Conservation (phyloP, 331 rosid species). For the Arachis monticola region DNA sequence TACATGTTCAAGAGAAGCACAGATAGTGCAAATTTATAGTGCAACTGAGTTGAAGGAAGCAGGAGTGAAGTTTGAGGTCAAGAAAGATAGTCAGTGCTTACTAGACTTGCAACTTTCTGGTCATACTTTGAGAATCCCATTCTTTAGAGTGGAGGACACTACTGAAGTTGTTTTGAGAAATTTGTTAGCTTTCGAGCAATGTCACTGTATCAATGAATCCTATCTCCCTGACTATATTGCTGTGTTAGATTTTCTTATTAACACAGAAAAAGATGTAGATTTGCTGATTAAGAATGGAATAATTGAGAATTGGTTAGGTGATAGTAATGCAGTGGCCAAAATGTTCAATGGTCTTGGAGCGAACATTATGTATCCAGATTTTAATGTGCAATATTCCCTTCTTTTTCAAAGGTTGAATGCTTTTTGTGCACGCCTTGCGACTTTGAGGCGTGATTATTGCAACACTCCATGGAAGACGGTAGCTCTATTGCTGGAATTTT, state of each 20-base stretch:
- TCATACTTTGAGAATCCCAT: slow-evolving; percentile 10
- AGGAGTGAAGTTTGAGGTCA: slow-evolving; percentile 22
- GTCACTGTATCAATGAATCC: background rate
- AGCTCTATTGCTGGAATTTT: background rate
- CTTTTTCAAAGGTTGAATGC: background rate
- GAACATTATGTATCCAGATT: too few relatives aligned
- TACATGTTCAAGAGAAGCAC: too few relatives aligned
- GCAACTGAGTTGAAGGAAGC: background rate
- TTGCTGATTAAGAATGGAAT: background rate
- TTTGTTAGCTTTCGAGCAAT: too few relatives aligned
- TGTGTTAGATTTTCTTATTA: slow-evolving; percentile 27
- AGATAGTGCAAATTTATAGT: background rate
- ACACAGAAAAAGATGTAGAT: slow-evolving; percentile 8
- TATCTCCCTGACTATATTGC: slow-evolving; percentile 31
- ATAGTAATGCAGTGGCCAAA: background rate
- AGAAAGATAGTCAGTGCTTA: background rate
- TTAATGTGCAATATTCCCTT: background rate
- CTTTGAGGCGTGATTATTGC: background rate
- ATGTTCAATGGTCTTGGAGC: too few relatives aligned
- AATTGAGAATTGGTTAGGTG: background rate
- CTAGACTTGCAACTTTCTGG: background rate
- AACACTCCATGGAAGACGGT: background rate
- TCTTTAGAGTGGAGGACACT: background rate
- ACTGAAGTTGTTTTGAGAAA: background rate
- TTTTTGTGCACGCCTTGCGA: background rate